A percentile compares a stretch with the other conserved stretches of the same genome.
Evolutionary conservation across 2,329 filamentous ascomycete species (phyloP).

Genomic region (Claviceps digitariae): DNA sequence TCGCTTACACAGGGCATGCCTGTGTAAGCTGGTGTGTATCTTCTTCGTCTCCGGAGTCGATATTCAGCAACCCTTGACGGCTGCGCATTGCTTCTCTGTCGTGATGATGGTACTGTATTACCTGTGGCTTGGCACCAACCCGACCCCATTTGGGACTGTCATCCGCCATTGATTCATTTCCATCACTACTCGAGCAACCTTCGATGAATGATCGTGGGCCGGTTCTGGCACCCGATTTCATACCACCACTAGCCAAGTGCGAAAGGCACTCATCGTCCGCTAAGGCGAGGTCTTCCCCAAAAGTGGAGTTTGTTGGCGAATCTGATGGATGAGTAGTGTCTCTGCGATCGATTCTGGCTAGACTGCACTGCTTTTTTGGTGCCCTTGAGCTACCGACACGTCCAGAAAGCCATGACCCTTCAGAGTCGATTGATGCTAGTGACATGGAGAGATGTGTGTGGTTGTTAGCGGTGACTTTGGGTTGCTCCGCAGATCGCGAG

Average conservation of each 20-base stretch:
- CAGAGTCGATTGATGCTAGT: conserved; percentile 85
- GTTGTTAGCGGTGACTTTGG: conserved; percentile 28
- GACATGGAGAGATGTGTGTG: conserved; percentile 66
- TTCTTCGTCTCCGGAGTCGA: conserved; percentile 21
- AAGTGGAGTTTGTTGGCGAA: conserved; percentile 29
- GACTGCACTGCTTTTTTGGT: conserved; percentile 30
- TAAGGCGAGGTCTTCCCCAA: conserved; percentile 47
- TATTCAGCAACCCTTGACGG: conserved; percentile 36
- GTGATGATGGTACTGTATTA: conserved; percentile 45
- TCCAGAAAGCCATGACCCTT: conserved; percentile 90
- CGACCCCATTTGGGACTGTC: conserved; percentile 39
- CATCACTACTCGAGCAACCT: conserved; percentile 44
- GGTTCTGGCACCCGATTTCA: conserved; percentile 13
- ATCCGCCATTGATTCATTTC: conserved; percentile 31
- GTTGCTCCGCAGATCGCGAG: conserved; percentile 30
- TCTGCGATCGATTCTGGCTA: conserved; percentile 17
- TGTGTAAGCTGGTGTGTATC: conserved; percentile 15
- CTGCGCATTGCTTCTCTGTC: conserved; percentile 35
- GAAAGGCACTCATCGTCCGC: conserved; percentile 63
- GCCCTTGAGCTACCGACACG: conserved; percentile 39
- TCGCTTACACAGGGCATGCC: neutral
- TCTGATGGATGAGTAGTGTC: conserved; percentile 23
- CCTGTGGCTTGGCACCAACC: conserved; percentile 30
- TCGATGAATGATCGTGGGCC: conserved; percentile 33
- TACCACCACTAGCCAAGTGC: conserved; percentile 22